These are phyloP conservation scores for Stagonosporopsis cucurbitacearum DNA, from an alignment of 2,329 filamentous ascomycete genomes.

Conservation along the genomic window DNA sequence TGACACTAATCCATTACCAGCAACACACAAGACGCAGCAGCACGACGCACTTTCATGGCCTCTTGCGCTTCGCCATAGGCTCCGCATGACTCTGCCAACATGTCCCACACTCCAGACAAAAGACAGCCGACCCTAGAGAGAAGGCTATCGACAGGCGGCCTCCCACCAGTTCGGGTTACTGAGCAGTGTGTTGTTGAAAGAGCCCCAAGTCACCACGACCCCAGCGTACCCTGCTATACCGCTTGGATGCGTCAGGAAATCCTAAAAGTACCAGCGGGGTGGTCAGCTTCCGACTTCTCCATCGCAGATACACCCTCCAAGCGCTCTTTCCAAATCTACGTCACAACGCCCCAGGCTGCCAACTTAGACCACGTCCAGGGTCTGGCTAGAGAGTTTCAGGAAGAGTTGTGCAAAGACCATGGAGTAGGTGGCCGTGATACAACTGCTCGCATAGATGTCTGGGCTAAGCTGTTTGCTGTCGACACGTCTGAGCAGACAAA, in stretches of 20 bases:
- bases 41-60: slow-evolving; percentile 2
- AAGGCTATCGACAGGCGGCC: slow-evolving; percentile 24
- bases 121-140: slow-evolving; percentile 13
- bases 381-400: slow-evolving; percentile 13
- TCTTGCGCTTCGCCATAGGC: slow-evolving; percentile 5
- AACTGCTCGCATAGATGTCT: slow-evolving; percentile 18
- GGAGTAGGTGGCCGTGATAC: slow-evolving; percentile 5
- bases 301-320: slow-evolving; percentile 13
- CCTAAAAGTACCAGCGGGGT: slow-evolving; percentile 14
- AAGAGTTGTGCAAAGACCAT: slow-evolving; percentile 17
- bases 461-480: slow-evolving; percentile 16
- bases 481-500: slow-evolving; percentile 12
- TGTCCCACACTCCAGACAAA: slow-evolving; percentile 17
- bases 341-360: slow-evolving; percentile 16
- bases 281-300: slow-evolving; percentile 17
- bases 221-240: slow-evolving; percentile 17
- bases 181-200: slow-evolving; percentile 18
- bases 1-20: slow-evolving; percentile 1
- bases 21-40: slow-evolving; percentile 3
- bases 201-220: slow-evolving; percentile 17
- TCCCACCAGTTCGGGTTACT: slow-evolving; percentile 14
- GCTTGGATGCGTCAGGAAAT: slow-evolving; percentile 21
- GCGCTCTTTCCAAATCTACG: slow-evolving; percentile 22
- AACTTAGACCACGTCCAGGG: slow-evolving; percentile 13
- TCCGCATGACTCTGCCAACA: slow-evolving; percentile 6